Evolutionary conservation across 441 rosid genomes (phyloP).

Genomic region (Macaranga tanarius): DNA sequence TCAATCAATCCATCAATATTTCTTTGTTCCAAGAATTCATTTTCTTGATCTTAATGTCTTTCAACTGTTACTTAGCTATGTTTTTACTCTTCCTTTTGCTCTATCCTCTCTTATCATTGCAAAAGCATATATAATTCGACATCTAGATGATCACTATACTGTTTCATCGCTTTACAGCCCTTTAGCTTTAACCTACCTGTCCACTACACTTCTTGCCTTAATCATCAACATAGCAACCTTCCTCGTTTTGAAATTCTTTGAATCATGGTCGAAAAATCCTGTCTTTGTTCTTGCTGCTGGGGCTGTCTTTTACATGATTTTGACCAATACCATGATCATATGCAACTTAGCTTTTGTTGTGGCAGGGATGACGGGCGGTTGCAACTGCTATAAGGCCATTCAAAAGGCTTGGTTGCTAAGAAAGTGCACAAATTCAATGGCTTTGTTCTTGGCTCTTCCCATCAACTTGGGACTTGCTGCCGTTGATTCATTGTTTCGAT

Average conservation of each 20-base stretch:
- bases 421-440: slow-evolving; percentile 21
- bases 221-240: slow-evolving; percentile 9
- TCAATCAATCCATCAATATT: not conserved
- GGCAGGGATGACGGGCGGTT: slow-evolving; percentile 13
- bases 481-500: slow-evolving; percentile 32
- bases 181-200: slow-evolving; percentile 4
- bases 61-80: not conserved
- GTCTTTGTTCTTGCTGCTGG: not conserved
- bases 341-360: slow-evolving; percentile 36
- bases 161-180: slow-evolving; percentile 18
- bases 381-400: slow-evolving; percentile 29
- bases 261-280: slow-evolving; percentile 2
- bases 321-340: slow-evolving; percentile 25
- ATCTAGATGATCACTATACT: slow-evolving; percentile 19
- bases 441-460: slow-evolving; percentile 30
- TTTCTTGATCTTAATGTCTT: slow-evolving; percentile 11
- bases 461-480: slow-evolving; percentile 33
- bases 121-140: slow-evolving; percentile 32
- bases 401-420: slow-evolving; percentile 26
- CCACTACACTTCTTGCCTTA: slow-evolving; percentile 16
- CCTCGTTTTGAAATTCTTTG: not conserved
- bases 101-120: slow-evolving; percentile 33
- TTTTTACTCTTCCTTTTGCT: slow-evolving; percentile 25
- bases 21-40: not conserved
- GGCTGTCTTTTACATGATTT: slow-evolving; percentile 16